phyloP scores from a whole-genome alignment of 768 basidiomycete genomes.

The Termitomyces sp. region DNA sequence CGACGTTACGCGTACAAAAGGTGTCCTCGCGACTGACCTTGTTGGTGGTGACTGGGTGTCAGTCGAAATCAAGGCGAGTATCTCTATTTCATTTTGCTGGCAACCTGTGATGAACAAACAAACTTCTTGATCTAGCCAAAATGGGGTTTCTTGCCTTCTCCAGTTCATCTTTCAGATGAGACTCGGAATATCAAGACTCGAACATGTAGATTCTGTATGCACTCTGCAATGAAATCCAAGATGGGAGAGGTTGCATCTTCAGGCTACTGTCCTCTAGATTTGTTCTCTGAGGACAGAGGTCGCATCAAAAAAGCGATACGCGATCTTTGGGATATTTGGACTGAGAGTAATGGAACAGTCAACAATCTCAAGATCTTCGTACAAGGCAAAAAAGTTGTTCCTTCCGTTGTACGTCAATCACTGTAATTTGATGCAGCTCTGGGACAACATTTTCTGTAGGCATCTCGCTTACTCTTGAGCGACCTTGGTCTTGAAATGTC shows the following conservation, averaged over 20 bases:
- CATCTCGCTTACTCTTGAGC: conserved; percentile 20
- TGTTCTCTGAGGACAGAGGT: conserved; percentile 67
- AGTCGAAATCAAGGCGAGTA: conserved; percentile 85
- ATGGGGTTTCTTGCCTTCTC: conserved; percentile 87
- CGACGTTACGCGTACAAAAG: conserved; percentile 49
- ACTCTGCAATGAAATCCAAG: conserved; percentile 48
- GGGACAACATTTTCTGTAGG: conserved; percentile 14
- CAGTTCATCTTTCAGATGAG: conserved; percentile 50
- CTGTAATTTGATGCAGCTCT: background rate
- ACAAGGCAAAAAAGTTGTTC: conserved; percentile 51
- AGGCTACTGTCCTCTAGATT: conserved; percentile 84
- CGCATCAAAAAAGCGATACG: conserved; percentile 63
- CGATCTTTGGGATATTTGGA: conserved; percentile 72
- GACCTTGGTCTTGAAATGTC: conserved; percentile 10
- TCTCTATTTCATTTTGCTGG: background rate
- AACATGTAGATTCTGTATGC: conserved; percentile 92
- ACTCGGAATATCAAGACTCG: conserved; percentile 55
- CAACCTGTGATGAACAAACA: background rate
- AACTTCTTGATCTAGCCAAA: conserved; percentile 62
- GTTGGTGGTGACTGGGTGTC: conserved; percentile 60
- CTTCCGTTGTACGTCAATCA: conserved; percentile 44
- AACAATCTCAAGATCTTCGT: conserved; percentile 87
- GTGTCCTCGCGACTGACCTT: conserved; percentile 76
- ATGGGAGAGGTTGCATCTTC: conserved; percentile 31
- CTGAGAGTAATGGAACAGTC: conserved; percentile 48